A percentile compares a stretch with the other conserved stretches of the same genome.
These are phyloP conservation scores for Symbiotaphrina buchneri DNA, from an alignment of 495 filamentous ascomycete genomes.

Conservation along the genomic window DNA sequence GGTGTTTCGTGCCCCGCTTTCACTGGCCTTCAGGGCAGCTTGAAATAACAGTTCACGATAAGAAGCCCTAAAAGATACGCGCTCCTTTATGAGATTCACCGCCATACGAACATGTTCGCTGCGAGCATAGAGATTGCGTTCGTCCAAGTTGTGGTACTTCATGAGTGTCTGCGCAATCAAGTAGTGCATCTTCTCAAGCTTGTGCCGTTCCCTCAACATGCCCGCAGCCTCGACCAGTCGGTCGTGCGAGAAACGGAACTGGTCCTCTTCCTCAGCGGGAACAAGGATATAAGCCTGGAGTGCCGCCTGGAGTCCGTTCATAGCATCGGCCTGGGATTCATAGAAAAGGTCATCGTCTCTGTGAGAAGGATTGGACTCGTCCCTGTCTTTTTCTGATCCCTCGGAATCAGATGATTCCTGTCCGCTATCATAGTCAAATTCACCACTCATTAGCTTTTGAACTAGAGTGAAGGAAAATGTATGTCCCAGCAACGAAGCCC, in stretches of 20 bases:
- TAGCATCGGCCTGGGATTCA: conserved; percentile 23
- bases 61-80: conserved; percentile 29
- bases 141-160: conserved; percentile 34
- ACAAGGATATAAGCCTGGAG: conserved; percentile 57
- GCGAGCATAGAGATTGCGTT: conserved; percentile 35
- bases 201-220: conserved; percentile 39
- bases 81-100: conserved; percentile 43
- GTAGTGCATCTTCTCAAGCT: conserved; percentile 65
- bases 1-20: conserved; percentile 57
- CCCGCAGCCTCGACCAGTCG: conserved; percentile 56
- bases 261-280: conserved; percentile 53
- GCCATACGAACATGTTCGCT: conserved; percentile 58
- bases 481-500: conserved; percentile 60
- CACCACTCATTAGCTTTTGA: conserved; percentile 49
- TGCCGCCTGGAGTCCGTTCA: conserved; percentile 57
- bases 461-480: conserved; percentile 62
- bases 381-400: too few species aligned
- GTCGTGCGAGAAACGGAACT: conserved; percentile 46
- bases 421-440: conserved; percentile 32
- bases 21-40: conserved; percentile 49
- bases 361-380: conserved; percentile 7
- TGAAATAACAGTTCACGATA: conserved; percentile 56
- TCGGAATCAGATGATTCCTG: too few species aligned
- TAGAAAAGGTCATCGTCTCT: too few species aligned
- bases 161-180: conserved; percentile 59